A percentile compares a stretch with the other conserved stretches of the same genome.
These are phyloP conservation scores for Salix suchowensis DNA, from an alignment of 345 rosid species.

Conservation along the genomic window DNA sequence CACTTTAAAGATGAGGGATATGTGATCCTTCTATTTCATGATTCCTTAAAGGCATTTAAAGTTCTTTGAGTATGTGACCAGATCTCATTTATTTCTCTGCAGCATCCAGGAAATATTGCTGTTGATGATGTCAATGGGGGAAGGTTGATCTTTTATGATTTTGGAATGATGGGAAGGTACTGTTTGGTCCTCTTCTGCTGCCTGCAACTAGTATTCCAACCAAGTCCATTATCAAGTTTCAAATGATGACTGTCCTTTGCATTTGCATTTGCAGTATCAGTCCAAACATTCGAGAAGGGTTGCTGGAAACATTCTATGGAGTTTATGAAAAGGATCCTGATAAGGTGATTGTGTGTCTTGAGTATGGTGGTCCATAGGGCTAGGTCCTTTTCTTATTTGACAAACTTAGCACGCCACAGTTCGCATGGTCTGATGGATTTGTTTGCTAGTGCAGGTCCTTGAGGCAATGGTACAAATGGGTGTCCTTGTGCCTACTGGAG, in stretches of 20 bases:
- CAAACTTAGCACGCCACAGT: conserved; percentile 1
- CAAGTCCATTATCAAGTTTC: conserved; percentile 7
- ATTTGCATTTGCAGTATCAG: conserved; percentile 60
- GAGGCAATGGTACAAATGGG: conserved; percentile 98
- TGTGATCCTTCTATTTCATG: conserved; percentile 1
- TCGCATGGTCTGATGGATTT: not conserved
- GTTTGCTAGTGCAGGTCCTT: conserved; percentile 52
- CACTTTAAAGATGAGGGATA: not conserved
- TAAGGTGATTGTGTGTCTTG: conserved; percentile 49
- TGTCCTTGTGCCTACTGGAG: conserved; percentile 99
- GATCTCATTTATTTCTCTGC: conserved; percentile 15
- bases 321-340: conserved; percentile 93
- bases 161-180: conserved; percentile 99
- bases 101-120: conserved; percentile 99
- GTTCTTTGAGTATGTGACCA: not conserved
- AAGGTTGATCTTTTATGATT: conserved; percentile 91
- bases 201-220: not conserved
- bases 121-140: conserved; percentile 99
- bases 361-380: conserved; percentile 2
- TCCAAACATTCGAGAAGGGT: conserved; percentile 88
- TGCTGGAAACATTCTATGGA: conserved; percentile 85
- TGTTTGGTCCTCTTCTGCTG: conserved; percentile 11
- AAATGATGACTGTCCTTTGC: conserved; percentile 13
- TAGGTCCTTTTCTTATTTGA: not conserved
- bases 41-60: not conserved